Base-by-base conservation (phyloP, 2,329 filamentous ascomycete species). In the Fusarium subtropicale region DNA sequence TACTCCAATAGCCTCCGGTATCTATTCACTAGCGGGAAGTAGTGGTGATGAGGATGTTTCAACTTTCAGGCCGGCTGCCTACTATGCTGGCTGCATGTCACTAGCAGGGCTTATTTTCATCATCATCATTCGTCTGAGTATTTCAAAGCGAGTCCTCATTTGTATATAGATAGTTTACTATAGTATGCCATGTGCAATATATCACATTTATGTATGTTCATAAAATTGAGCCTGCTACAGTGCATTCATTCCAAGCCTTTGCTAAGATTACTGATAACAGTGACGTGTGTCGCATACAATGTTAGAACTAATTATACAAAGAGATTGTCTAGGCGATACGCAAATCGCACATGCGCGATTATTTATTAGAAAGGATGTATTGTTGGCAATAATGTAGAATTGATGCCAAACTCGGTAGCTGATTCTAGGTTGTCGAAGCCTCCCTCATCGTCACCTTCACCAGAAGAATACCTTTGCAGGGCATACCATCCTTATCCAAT, bases 1-100 rank as follows among this genome's bases (percentile, higher is more conserved):
- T 3, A 73, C 71, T 3, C 71, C 71, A 2, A 73, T 73, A 22
- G 71, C 71, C 4, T 73, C 71, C 1, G 68, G 71, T 3, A 66
- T 73, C 6, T 73, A 73, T n/a, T 68, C 71, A 0, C 22, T 73
- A 11, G 61, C 60, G 2, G 45, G 33, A 18, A 13, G 30, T 6
- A 16, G 18, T 0, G n/a, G 36, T 1, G 16, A 4, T 13, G 38
- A 44, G 13, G 38, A 50, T 6, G 36, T 73, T 3, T 31, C 64
- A 2, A 39, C 53, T 7, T 73, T 68, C 0, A 47, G 71, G 10
- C 66, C 71, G 1, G 71, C 68, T 0, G 71, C 71, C 0, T 73
- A 66, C 13, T 73, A 73, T 24, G 66, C 71, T 0, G 71, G 71
- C 2, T 69, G 34, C 2, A 66, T 70, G 50, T 70, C 71, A 0